These are phyloP conservation scores for Sarocladium brachiariae DNA, from an alignment of 2,329 filamentous ascomycete genomes.

Conservation along the genomic window DNA sequence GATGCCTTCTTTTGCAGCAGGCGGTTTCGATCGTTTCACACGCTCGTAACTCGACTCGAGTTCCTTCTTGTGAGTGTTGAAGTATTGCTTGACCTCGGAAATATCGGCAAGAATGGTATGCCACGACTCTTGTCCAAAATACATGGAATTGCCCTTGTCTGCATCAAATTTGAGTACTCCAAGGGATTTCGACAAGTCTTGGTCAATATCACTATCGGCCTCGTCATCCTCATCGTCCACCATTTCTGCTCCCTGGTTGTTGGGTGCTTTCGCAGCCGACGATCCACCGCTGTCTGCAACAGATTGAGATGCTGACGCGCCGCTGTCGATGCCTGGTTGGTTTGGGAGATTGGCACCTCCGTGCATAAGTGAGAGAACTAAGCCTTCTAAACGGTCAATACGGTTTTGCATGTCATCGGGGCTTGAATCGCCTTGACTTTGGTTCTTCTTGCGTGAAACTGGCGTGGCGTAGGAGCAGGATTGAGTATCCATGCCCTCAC, in stretches of 20 bases:
- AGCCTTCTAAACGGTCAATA: slow-evolving; percentile 87
- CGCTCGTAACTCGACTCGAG: slow-evolving; percentile 74
- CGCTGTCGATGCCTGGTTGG: slow-evolving; percentile 24
- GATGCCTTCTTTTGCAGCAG: slow-evolving; percentile 55
- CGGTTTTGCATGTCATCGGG: slow-evolving; percentile 98
- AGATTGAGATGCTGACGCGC: slow-evolving; percentile 29
- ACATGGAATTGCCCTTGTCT: slow-evolving; percentile 72
- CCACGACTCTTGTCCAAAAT: slow-evolving; percentile 80
- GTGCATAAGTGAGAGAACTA: slow-evolving; percentile 92
- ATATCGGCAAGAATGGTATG: slow-evolving; percentile 75
- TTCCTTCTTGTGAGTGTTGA: slow-evolving; percentile 78
- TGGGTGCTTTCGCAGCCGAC: slow-evolving; percentile 22
- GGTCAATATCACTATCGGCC: slow-evolving; percentile 64
- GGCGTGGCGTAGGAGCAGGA: slow-evolving; percentile 82
- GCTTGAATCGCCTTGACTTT: slow-evolving; percentile 50
- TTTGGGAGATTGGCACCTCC: slow-evolving; percentile 55
- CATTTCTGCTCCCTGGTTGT: slow-evolving; percentile 16
- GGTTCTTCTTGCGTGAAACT: slow-evolving; percentile 64
- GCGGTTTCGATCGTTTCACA: slow-evolving; percentile 62
- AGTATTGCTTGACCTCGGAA: slow-evolving; percentile 89
- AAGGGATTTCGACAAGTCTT: slow-evolving; percentile 62
- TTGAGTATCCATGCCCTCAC: slow-evolving; percentile 71
- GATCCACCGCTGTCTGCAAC: slow-evolving; percentile 36
- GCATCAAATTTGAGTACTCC: slow-evolving; percentile 77
- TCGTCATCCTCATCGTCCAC: slow-evolving; percentile 51